Evolutionary conservation across 345 rosid species (phyloP).

Genomic region (Populus deltoides): DNA sequence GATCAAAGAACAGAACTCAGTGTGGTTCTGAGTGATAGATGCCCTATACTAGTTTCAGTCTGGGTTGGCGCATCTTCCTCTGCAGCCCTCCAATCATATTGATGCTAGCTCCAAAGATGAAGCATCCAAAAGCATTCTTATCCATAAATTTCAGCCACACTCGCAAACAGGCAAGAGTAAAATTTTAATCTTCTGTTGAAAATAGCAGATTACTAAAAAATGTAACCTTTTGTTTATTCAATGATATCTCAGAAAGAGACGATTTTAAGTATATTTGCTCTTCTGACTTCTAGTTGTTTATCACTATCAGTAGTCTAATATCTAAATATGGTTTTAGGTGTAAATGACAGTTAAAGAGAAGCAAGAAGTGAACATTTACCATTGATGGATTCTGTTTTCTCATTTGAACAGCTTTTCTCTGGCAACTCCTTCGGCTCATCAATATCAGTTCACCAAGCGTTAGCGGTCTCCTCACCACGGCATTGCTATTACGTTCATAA

Average conservation of each 20-base stretch:
- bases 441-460: conserved; percentile 84
- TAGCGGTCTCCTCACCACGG: conserved; percentile 40
- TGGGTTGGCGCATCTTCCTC: conserved; percentile 45
- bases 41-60: conserved; percentile 45
- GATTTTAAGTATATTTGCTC: not conserved
- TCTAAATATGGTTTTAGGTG: not conserved
- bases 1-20: conserved; percentile 3
- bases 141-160: conserved; percentile 50
- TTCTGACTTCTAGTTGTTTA: not conserved
- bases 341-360: conserved; percentile 8
- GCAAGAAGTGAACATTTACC: conserved; percentile 40
- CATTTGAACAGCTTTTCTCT: conserved; percentile 57
- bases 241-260: not conserved
- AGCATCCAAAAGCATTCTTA: conserved; percentile 48
- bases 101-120: conserved; percentile 49
- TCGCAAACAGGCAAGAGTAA: conserved; percentile 40
- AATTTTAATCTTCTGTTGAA: conserved; percentile 10
- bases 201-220: not conserved
- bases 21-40: conserved; percentile 9
- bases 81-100: conserved; percentile 52
- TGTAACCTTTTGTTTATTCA: conserved; percentile 17
- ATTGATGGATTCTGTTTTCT: conserved; percentile 47
- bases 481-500: conserved; percentile 19
- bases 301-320: not conserved
- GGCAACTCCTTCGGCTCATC: conserved; percentile 74